Percentiles rank a stretch among this genome's conserved stretches.
Conservation (phyloP, 208 protist genomes). For the Leishmania tarentolae region DNA sequence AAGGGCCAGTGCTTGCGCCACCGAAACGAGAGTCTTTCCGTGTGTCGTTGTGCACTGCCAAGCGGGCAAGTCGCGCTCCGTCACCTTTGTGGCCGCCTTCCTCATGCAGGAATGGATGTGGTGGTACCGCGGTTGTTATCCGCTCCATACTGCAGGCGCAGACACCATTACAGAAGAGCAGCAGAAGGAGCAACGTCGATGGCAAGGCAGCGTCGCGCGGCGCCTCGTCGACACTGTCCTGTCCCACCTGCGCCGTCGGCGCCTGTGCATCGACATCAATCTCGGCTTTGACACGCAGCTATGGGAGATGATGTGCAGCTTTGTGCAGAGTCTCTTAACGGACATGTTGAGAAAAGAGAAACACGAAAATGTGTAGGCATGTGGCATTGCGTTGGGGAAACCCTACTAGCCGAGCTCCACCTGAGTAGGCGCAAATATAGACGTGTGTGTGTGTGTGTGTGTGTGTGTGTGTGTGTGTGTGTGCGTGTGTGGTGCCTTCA, state of each 20-base stretch:
- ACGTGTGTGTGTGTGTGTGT: neutral
- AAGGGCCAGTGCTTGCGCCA: neutral
- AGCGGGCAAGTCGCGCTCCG: slow-evolving; percentile 72
- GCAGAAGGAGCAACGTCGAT: neutral
- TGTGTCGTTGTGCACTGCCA: slow-evolving; percentile 74
- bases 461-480: neutral
- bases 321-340: slow-evolving; percentile 2
- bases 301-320: slow-evolving; percentile 14
- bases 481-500: neutral
- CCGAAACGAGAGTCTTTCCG: slow-evolving; percentile 10
- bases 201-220: slow-evolving; percentile 7
- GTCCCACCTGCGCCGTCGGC: slow-evolving; percentile 23
- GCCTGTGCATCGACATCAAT: slow-evolving; percentile 31
- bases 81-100: slow-evolving; percentile 62
- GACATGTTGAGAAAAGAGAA: neutral
- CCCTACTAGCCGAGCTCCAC: neutral
- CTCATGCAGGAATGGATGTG: slow-evolving; percentile 54
- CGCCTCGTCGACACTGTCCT: slow-evolving; percentile 26
- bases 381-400: neutral
- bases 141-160: neutral
- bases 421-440: neutral
- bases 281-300: slow-evolving; percentile 33
- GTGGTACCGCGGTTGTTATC: slow-evolving; percentile 15
- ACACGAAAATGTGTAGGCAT: neutral
- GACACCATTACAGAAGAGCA: neutral